Conservation (phyloP, 2,329 filamentous ascomycete genomes). For the Ophiostoma sp. region DNA sequence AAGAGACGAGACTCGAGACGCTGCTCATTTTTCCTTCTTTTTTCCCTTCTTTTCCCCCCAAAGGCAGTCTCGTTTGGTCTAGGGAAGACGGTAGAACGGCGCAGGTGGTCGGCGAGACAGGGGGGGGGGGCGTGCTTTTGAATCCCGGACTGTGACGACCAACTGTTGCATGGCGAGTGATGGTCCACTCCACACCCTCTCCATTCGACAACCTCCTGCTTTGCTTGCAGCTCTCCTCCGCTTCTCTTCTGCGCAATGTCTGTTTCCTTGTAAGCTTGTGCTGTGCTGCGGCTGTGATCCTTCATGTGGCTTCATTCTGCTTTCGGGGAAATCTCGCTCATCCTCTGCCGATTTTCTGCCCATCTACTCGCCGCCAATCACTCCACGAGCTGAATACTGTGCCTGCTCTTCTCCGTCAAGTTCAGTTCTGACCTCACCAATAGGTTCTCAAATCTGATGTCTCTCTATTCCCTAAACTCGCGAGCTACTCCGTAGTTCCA, state of each 20-base stretch:
- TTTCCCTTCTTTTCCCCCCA: neutral
- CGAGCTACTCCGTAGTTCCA: too few species aligned
- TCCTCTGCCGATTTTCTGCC: neutral
- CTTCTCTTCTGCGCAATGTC: neutral
- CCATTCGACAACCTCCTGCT: neutral
- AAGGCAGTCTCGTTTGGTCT: neutral
- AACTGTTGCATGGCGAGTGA: neutral
- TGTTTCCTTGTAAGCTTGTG: neutral
- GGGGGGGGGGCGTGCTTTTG: neutral
- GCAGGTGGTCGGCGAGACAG: neutral
- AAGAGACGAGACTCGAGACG: neutral
- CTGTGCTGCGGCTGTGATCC: neutral
- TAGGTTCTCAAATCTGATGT: too few species aligned
- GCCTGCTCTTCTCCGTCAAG: too few species aligned
- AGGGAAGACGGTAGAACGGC: slow-evolving; percentile 7
- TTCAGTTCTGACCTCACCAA: too few species aligned
- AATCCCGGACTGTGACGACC: too few species aligned
- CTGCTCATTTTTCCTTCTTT: too few species aligned
- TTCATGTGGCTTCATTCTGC: neutral
- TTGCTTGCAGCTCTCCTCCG: neutral
- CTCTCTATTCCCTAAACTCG: too few species aligned
- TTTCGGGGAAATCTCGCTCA: neutral
- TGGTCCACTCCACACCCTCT: neutral
- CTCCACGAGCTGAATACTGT: too few species aligned
- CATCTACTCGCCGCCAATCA: too few species aligned